Base-by-base conservation (phyloP, 2,329 filamentous ascomycete genomes). In the Pseudogymnoascus verrucosus region DNA sequence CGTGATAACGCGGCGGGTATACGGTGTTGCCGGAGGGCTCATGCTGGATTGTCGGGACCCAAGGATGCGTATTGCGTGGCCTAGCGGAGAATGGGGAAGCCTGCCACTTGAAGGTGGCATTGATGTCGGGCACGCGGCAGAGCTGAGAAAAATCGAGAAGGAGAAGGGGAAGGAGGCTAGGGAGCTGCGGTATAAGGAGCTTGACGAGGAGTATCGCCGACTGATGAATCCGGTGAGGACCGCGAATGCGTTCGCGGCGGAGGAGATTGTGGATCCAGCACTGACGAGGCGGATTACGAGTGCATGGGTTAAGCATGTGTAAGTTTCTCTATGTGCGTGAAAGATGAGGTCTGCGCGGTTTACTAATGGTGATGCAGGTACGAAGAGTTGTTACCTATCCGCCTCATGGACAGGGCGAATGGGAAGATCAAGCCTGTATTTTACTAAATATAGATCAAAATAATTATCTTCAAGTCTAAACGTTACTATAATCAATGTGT, bases 191-290 rank as follows among this genome's bases (percentile, higher is more conserved):
- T 87, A 86, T 67, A 76, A 77, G 42, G 81, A 85, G 68, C 67
- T 88, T 34, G 82, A 87, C 51, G 78, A 82, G 23, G 83, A 86
- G 71, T 88, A 88, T 70, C 74, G 78, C 37, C 76, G 84, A 21
- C 69, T 88, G 66, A 87, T 87, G 82, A 88, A 87, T 67, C 85
- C 85, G 0, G 82, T 88, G 1, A 75, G 85, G 14, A 87, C 84
- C 3, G 85, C 85, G 11, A 86, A 87, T 73, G 79, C 80, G 10
- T 88, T 88, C 72, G 82, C 82, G 0, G 77, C 87, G 0, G 84
- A 87, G 72, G 85, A 88, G 71, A 87, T 88, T 54, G 82, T 88
- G 42, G 85, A 88, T 73, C 85, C 84, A 4, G 82, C 82, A 34
- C 76, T 80, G 64, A 88, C 85, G 2, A 77, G 85, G 61, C 71